Base-by-base conservation (phyloP, 2,329 filamentous ascomycete genomes). In the Dendrostoma leiphaemia region DNA sequence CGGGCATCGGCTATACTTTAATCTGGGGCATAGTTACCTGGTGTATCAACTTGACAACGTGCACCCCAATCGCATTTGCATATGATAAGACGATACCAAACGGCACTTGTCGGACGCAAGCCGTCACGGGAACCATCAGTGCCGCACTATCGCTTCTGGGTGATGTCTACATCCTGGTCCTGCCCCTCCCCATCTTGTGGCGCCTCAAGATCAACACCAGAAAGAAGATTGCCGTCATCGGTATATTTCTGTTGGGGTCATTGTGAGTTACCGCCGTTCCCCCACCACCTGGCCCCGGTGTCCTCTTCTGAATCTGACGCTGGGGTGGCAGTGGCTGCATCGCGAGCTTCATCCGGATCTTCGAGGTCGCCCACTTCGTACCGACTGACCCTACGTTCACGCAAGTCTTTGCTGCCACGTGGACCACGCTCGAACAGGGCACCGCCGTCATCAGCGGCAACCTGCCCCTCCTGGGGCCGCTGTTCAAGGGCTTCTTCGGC, bases 31-130 rank as follows among this genome's bases (percentile, higher is more conserved):
- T 63, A 4, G 40, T 46, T 4, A 58, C 57, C 3, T 60, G 54
- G 50, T 41, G 40, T n/a, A 56, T 62, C 45, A 62, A 58, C 17
- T 53, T 60, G 1, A 62, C 60, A 6, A 58, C 57, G 15, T 64
- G 60, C 46, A 41, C 48, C 3, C 59, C 60, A 1, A 44, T 60
- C 23, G 51, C 52, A 3, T 61, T 44, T 45, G 63, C 56, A 53
- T 63, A 60, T 43, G 57, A 63, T 32, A 53, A 55, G 24, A 59
- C 55, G 2, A 55, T 61, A 6, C 45, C 54, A 8, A 46, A 54
- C 5, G 55, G 53, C 4, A 15, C 34, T n/a, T 63, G 60, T 40
- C 48, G 57, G 4, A 52, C 58, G 6, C 56, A 62, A 31, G 48
- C 48, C 9, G 51, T 60, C n/a, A 57, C 56, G 6, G 60, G 57